phyloP scores from a whole-genome alignment of 768 basidiomycete genomes.

The Podaxis sp. region DNA sequence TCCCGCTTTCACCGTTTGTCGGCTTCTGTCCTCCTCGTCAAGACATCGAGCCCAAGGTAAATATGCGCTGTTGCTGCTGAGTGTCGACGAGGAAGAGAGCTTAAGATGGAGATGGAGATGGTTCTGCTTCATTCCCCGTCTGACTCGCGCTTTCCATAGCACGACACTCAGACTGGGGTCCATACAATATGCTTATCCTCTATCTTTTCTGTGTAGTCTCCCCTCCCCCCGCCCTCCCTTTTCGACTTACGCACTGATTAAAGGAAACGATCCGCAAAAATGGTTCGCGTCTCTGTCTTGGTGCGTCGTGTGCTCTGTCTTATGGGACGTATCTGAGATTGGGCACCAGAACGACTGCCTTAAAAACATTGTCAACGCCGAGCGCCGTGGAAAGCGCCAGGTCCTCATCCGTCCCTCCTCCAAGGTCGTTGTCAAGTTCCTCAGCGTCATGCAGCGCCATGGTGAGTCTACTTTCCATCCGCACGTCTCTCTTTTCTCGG shows the following conservation, averaged over 20 bases:
- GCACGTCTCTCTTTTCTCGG: slow-evolving; percentile 35
- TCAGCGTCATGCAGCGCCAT: slow-evolving; percentile 98
- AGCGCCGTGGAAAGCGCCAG: slow-evolving; percentile 99
- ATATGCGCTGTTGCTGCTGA: slow-evolving; percentile 19
- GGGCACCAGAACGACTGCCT: slow-evolving; percentile 42
- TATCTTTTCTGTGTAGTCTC: neutral
- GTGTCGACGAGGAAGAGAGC: slow-evolving; percentile 8
- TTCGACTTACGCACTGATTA: slow-evolving; percentile 6
- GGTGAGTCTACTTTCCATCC: slow-evolving; percentile 48
- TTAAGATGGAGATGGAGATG: neutral
- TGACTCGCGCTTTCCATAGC: slow-evolving; percentile 81
- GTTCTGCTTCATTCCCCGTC: slow-evolving; percentile 33
- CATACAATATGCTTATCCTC: slow-evolving; percentile 27
- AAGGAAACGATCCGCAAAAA: slow-evolving; percentile 24
- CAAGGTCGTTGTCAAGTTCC: slow-evolving; percentile 97
- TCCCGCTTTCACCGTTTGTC: slow-evolving; percentile 5
- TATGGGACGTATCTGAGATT: neutral
- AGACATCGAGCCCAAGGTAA: slow-evolving; percentile 42
- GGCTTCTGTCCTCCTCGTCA: slow-evolving; percentile 18
- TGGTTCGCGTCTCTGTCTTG: slow-evolving; percentile 88
- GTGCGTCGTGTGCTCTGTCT: slow-evolving; percentile 40
- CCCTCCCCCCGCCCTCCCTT: slow-evolving; percentile 17
- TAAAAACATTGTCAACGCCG: slow-evolving; percentile 99
- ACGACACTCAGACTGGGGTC: slow-evolving; percentile 81
- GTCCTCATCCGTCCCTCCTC: slow-evolving; percentile 96